Evolutionary conservation across 768 basidiomycete genomes (phyloP), one percentile per base, ranked within the genome.

Genomic region (Pisolithus orientalis): DNA sequence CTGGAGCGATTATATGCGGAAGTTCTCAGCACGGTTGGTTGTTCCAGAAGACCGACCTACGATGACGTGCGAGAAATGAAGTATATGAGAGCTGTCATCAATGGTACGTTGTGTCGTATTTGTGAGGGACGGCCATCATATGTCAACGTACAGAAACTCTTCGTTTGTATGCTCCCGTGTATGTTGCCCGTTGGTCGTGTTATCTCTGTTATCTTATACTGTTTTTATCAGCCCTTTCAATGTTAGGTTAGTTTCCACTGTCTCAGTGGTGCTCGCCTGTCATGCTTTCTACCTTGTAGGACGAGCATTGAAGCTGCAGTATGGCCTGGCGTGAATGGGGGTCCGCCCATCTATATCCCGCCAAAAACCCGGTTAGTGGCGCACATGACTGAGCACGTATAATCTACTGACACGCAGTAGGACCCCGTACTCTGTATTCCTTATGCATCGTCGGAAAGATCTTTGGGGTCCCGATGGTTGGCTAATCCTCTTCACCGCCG

Each of bases 61-160:
- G 78, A 80, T 39, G 78, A 82, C 55, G 75, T 85, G 57, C 71
- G 71, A 29, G 79, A 80, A 5, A 80, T 85, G 79, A 83, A 80
- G 61, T 85, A 78, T 55, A 63, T 85, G 13, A 70, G 80, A 25
- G 84, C 84, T 1, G 80, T 85, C 24, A 76, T 85, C 46, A 84
- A 85, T 55, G 82, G 83, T 82, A 17, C 13, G 69, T 43, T 10
- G 42, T 8, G 38, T 42, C 37, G 8, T 21, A 31, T 13, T 13
- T 40, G 27, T 16, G n/a, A 8, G 1, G 3, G 8, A 43, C 13
- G 10, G 14, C 31, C 7, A 21, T 32, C 11, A 16, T 44, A 9
- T 11, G 44, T 50, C 49, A 8, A 65, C 48, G 28, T 31, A 5
- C 48, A 71, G 66, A 70, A 55, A 66, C 63, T 28, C 62, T 70